phyloP scores from a whole-genome alignment of 2,329 filamentous ascomycete species.

The Nigrospora osmanthi region DNA sequence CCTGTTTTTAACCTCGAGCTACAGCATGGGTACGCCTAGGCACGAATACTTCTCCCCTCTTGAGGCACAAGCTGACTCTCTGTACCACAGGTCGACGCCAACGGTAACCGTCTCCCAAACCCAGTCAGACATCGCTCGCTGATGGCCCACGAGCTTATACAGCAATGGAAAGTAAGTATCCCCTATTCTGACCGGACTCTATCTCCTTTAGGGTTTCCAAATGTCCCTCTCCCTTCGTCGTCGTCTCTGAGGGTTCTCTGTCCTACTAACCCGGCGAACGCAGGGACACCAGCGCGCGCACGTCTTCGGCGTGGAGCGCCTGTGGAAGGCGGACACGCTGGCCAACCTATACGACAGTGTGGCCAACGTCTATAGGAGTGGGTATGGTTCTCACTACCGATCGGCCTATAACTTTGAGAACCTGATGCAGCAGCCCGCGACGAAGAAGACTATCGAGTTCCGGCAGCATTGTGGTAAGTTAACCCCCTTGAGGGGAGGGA shows the following conservation, averaged over 20 bases:
- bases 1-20: no score
- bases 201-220: no score
- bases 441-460: slow-evolving; percentile 1
- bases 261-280: background rate
- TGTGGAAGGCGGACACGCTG: background rate
- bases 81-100: no score
- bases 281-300: background rate
- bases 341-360: background rate
- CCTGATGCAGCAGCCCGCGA: background rate
- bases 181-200: no score
- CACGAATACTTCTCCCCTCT: no score
- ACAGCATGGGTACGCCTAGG: no score
- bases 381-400: background rate
- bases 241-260: background rate
- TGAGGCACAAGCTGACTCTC: no score
- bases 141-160: background rate
- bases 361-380: background rate
- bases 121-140: no score
- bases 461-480: no score
- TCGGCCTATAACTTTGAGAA: slow-evolving; percentile 2
- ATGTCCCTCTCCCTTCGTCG: background rate
- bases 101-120: no score
- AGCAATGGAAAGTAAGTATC: background rate
- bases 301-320: background rate
- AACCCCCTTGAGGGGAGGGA: no score